Base-by-base conservation (phyloP, 306 rosid genomes). In the Cucumis hystrix region DNA sequence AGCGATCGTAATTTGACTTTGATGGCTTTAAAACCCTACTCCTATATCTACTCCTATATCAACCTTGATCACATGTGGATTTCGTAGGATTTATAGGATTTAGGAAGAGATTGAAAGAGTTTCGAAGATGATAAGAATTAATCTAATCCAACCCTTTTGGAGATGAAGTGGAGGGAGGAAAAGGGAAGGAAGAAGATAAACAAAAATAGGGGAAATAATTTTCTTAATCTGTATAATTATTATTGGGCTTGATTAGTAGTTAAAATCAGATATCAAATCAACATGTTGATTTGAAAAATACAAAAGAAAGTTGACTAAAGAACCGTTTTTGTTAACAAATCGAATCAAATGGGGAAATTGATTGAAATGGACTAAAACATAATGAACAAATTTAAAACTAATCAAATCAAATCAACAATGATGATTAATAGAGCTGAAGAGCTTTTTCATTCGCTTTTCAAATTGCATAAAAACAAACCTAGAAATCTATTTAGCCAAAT, bases 371-470 rank as follows among this genome's bases (percentile, higher is more conserved):
- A 18, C 72, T n/a, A 66, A 39, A 66, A 10, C 49, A 64, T 28
- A 28, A 28, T 28, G 30, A 28, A 64, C 8, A 7, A 7, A 13
- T 13, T n/a, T 10, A 20, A 41, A 67, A 41, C 74, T 20, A 67
- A 67, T 67, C 54, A 33, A 67, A 67, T 67, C 54, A 33, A 67
- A 67, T 45, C 74, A 67, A 67, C 74, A 20, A 67, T 41, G 74
- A 67, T 41, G 74, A 67, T 41, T 67, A 18, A 12, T n/a, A 6
- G 52, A 67, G 33, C 10, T n/a, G 30, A n/a, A 39, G 16, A 8
- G 14, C 21, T 1, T 39, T 39, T 67, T 66, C 3, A 39, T 12
- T 40, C 52, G 20, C 23, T n/a, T 67, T n/a, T 10, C 10, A n/a
- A 40, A n/a, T 40, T 67, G 23, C 51, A 66, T 20, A 67, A 67